Percentiles rank a stretch among this genome's conserved stretches.
Evolutionary conservation across 441 rosid species (phyloP).

Genomic region (Aleurites moluccanus): DNA sequence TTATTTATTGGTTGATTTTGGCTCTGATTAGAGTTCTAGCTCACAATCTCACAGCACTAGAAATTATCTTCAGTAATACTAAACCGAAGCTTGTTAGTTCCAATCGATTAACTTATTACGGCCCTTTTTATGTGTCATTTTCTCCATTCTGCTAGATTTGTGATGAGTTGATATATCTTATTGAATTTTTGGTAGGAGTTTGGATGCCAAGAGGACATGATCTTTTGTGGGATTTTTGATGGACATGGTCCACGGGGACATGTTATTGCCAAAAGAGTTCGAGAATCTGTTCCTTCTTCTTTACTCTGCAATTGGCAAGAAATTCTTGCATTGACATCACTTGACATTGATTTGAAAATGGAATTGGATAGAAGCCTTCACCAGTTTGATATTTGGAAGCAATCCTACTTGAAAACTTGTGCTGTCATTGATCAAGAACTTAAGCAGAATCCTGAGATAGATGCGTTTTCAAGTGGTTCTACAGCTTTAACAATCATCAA

Average conservation of each 20-base stretch:
- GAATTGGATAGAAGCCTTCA: constrained; percentile 30
- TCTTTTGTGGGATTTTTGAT: constrained; percentile 82
- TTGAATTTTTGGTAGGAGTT: constrained; percentile 50
- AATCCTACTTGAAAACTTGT: constrained; percentile 63
- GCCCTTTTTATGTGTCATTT: neutral
- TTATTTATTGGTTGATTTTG: too few relatives aligned
- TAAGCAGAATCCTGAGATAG: constrained; percentile 52
- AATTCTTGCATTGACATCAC: constrained; percentile 46
- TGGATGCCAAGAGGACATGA: constrained; percentile 88
- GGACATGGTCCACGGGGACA: constrained; percentile 99
- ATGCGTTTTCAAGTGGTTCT: constrained; percentile 70
- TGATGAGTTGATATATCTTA: neutral
- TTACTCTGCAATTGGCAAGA: constrained; percentile 83
- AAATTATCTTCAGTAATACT: neutral
- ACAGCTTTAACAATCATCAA: constrained; percentile 73
- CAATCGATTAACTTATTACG: too few relatives aligned
- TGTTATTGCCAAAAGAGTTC: constrained; percentile 58
- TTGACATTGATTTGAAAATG: constrained; percentile 31
- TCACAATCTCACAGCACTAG: too few relatives aligned
- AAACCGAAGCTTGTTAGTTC: too few relatives aligned
- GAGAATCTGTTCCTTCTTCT: constrained; percentile 54
- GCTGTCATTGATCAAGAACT: constrained; percentile 70
- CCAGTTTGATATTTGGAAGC: constrained; percentile 71
- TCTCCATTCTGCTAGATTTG: neutral
- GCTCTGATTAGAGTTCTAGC: too few relatives aligned